Evolutionary conservation across 140 eudicot genomes (phyloP).

Genomic region (Flaveria floridana): DNA sequence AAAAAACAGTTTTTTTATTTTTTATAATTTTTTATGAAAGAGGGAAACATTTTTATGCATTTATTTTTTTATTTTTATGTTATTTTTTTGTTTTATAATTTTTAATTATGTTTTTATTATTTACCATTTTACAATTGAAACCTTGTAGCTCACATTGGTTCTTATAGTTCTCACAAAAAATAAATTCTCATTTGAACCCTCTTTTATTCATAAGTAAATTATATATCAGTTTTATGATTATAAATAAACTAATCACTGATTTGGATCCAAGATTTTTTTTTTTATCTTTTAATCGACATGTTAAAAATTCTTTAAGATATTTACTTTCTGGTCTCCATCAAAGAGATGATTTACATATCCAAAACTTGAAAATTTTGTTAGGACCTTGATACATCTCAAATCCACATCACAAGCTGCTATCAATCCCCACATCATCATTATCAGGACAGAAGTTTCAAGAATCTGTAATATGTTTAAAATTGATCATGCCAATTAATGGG

Average conservation of each 20-base stretch:
- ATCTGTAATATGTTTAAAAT: not conserved
- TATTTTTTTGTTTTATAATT: too few species aligned
- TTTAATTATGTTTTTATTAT: too few species aligned
- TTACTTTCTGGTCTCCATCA: not conserved
- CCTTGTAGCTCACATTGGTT: too few species aligned
- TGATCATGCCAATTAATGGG: too few species aligned
- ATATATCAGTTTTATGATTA: not conserved
- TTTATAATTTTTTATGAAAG: too few species aligned
- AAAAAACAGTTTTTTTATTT: too few species aligned
- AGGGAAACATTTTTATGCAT: too few species aligned
- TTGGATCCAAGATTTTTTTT: not conserved
- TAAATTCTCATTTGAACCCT: too few species aligned
- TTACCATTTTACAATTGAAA: too few species aligned
- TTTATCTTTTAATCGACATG: not conserved
- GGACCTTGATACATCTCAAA: slow-evolving; percentile 13
- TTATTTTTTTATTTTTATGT: too few species aligned
- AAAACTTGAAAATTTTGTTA: not conserved
- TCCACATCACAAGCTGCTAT: slow-evolving; percentile 12
- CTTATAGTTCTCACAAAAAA: too few species aligned
- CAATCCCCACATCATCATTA: slow-evolving; percentile 20
- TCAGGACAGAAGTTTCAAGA: not conserved
- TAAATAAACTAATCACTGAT: not conserved
- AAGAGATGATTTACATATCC: not conserved
- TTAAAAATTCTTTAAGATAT: not conserved
- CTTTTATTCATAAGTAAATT: not conserved